Conservation (phyloP, 2,329 filamentous ascomycete species). For the Dothideomycetidae sp. region DNA sequence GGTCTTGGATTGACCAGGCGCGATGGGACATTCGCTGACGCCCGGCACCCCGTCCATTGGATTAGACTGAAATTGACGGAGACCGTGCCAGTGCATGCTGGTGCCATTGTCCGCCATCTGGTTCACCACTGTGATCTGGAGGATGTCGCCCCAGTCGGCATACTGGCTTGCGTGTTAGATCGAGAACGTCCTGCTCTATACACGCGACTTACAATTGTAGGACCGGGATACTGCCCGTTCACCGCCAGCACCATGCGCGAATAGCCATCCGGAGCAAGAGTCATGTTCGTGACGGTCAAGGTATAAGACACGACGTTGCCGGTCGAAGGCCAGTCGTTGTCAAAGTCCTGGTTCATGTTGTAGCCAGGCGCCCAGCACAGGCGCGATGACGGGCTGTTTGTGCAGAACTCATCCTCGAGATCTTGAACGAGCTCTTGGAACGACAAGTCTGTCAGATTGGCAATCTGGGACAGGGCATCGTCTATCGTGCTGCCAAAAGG, state of each 20-base stretch:
- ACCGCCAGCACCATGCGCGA: conserved; percentile 14
- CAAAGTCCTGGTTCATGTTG: conserved; percentile 20
- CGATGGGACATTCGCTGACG: conserved; percentile 33
- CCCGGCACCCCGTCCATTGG: conserved; percentile 35
- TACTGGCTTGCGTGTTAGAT: too few species aligned
- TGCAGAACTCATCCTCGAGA: too few species aligned
- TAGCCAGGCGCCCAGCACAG: too few species aligned
- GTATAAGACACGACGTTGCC: conserved; percentile 22
- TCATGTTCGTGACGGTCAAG: conserved; percentile 19
- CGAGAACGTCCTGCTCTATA: too few species aligned
- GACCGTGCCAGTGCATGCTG: conserved; percentile 40
- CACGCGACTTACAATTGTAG: too few species aligned
- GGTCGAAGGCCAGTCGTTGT: conserved; percentile 18
- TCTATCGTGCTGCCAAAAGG: too few species aligned
- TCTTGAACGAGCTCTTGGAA: too few species aligned
- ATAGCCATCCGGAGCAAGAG: conserved; percentile 23
- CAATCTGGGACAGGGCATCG: too few species aligned
- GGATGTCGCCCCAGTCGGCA: conserved; percentile 20
- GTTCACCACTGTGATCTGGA: conserved; percentile 24
- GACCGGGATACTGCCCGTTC: conserved; percentile 10
- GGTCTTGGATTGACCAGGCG: conserved; percentile 23
- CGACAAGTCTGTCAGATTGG: too few species aligned
- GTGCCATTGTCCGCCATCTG: conserved; percentile 26
- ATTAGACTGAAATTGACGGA: conserved; percentile 39
- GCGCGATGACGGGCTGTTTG: too few species aligned